Percentiles rank a stretch among this genome's conserved stretches.
These are phyloP conservation scores for Starmerella asiatica DNA, from an alignment of 805 yeast species.

Conservation along the genomic window DNA sequence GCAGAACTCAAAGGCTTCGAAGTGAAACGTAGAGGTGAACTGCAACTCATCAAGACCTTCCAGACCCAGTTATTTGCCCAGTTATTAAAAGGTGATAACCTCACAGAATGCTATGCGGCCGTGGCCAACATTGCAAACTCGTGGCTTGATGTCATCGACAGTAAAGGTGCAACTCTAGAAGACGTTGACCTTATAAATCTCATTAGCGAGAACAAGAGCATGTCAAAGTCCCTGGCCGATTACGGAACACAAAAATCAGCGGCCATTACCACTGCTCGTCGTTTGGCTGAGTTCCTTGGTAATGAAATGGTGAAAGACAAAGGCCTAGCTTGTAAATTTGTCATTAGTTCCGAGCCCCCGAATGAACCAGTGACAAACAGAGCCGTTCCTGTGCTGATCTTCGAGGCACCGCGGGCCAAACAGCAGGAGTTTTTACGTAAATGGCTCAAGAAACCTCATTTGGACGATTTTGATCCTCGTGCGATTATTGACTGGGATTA, in stretches of 20 bases:
- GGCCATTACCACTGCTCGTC: slow-evolving; percentile 84
- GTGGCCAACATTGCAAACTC: slow-evolving; percentile 89
- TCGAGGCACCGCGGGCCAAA: slow-evolving; percentile 62
- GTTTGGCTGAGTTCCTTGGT: slow-evolving; percentile 90
- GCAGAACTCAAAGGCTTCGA: slow-evolving; percentile 97
- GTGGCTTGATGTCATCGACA: slow-evolving; percentile 88
- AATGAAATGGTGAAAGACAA: slow-evolving; percentile 93
- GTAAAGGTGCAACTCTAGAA: slow-evolving; percentile 73
- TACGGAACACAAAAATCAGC: slow-evolving; percentile 87
- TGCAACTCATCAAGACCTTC: slow-evolving; percentile 82
- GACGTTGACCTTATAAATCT: slow-evolving; percentile 89
- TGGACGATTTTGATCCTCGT: slow-evolving; percentile 76
- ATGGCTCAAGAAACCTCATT: slow-evolving; percentile 71
- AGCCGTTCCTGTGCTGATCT: slow-evolving; percentile 92
- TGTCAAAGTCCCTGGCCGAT: slow-evolving; percentile 83
- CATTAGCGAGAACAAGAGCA: slow-evolving; percentile 89
- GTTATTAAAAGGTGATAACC: slow-evolving; percentile 69
- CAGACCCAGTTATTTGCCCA: slow-evolving; percentile 89
- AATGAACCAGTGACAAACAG: slow-evolving; percentile 90
- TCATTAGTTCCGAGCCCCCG: slow-evolving; percentile 69
- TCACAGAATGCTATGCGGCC: slow-evolving; percentile 70
- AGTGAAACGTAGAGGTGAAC: slow-evolving; percentile 89
- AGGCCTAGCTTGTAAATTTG: slow-evolving; percentile 88
- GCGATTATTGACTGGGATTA: slow-evolving; percentile 86
- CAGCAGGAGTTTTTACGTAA: slow-evolving; percentile 63